phyloP scores from a whole-genome alignment of 768 basidiomycete genomes.

The Phylloporus arenicola region DNA sequence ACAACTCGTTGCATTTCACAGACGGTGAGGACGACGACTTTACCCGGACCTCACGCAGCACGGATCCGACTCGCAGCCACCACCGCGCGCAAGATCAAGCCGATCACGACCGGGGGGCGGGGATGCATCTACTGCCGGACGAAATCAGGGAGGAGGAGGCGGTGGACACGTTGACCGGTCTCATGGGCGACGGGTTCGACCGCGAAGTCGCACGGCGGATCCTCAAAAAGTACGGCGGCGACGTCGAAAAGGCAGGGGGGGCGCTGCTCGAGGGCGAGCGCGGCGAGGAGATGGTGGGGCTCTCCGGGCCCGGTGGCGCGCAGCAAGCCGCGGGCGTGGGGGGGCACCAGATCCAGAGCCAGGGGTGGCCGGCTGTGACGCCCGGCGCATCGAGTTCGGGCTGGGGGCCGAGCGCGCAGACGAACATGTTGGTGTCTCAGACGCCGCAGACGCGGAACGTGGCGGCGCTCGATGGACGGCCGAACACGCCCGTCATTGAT shows the following conservation, averaged over 20 bases:
- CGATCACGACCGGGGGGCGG: background rate
- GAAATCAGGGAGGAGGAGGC: constrained; percentile 26
- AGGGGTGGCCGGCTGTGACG: constrained; percentile 5
- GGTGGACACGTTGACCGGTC: constrained; percentile 30
- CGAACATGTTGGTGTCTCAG: constrained; percentile 1
- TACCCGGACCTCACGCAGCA: background rate
- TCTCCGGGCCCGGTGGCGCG: background rate
- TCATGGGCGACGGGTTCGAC: constrained; percentile 40
- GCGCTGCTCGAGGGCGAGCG: constrained; percentile 51
- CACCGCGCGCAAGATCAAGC: background rate
- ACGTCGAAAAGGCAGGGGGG: constrained; percentile 50
- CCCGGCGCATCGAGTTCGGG: background rate
- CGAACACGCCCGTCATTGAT: constrained; percentile 44
- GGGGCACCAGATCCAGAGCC: constrained; percentile 6
- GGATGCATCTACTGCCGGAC: constrained; percentile 21
- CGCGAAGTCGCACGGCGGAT: constrained; percentile 48
- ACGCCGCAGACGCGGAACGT: background rate
- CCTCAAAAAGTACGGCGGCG: constrained; percentile 54
- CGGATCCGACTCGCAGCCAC: background rate
- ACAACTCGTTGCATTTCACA: constrained; percentile 14
- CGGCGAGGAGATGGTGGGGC: constrained; percentile 28
- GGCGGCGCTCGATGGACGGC: constrained; percentile 13
- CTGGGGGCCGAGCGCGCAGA: constrained; percentile 1
- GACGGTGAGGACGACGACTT: constrained; percentile 12
- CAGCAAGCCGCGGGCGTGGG: background rate